phyloP scores from a whole-genome alignment of 805 yeast species.

The Starmera amethionina region DNA sequence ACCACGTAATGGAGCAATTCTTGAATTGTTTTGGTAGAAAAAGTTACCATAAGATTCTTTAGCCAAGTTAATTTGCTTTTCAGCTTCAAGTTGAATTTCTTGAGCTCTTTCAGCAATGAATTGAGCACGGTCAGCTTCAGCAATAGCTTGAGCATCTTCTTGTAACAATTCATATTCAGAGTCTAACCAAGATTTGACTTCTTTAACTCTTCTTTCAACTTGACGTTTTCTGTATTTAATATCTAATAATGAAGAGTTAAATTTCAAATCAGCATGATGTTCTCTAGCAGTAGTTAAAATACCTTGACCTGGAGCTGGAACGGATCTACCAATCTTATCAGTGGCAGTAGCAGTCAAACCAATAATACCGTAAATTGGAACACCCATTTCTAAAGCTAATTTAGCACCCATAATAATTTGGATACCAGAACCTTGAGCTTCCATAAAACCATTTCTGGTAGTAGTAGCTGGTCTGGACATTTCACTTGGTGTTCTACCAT shows the following conservation, averaged over 20 bases:
- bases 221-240: slow-evolving; percentile 92
- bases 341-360: slow-evolving; percentile 95
- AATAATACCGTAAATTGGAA: slow-evolving; percentile 92
- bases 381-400: slow-evolving; percentile 95
- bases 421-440: slow-evolving; percentile 98
- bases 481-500: slow-evolving; percentile 96
- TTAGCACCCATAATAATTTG: slow-evolving; percentile 95
- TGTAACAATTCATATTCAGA: slow-evolving; percentile 61
- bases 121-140: slow-evolving; percentile 39
- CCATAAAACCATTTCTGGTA: slow-evolving; percentile 97
- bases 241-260: slow-evolving; percentile 72
- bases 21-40: slow-evolving; percentile 82
- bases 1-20: slow-evolving; percentile 95
- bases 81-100: slow-evolving; percentile 78
- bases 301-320: slow-evolving; percentile 99
- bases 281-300: slow-evolving; percentile 96
- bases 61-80: slow-evolving; percentile 78
- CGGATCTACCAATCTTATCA: slow-evolving; percentile 97
- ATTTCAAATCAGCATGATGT: slow-evolving; percentile 70
- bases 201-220: slow-evolving; percentile 65
- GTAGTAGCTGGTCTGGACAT: slow-evolving; percentile 99
- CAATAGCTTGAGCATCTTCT: slow-evolving; percentile 55
- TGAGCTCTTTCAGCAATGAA: slow-evolving; percentile 78
- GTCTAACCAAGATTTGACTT: slow-evolving; percentile 79
- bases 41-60: slow-evolving; percentile 93